Percentiles rank a stretch among this genome's conserved stretches.
Evolutionary conservation across 192 early-diverging fungal genomes (phyloP).

Genomic region (Podila verticillata): DNA sequence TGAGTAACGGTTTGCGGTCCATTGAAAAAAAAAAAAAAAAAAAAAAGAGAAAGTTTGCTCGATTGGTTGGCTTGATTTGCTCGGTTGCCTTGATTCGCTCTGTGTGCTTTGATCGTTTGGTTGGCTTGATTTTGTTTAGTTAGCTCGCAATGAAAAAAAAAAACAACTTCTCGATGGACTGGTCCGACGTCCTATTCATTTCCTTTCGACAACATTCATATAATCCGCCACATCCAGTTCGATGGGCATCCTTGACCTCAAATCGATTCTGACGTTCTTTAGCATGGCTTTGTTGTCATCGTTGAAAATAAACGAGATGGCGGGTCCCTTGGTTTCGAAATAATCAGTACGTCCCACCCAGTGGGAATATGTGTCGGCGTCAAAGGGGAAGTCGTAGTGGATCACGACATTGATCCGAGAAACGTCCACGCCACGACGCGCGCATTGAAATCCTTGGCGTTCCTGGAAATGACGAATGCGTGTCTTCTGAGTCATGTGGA

Average conservation of each 20-base stretch:
- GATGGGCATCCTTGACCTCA: constrained; percentile 81
- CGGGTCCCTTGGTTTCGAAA: constrained; percentile 99
- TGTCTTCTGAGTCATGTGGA: constrained; percentile 87
- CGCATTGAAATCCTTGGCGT: constrained; percentile 94
- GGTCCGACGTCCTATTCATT: no score
- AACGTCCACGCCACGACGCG: constrained; percentile 97
- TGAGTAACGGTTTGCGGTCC: no score
- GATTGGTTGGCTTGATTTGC: no score
- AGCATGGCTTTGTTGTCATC: constrained; percentile 80
- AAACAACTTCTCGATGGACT: no score
- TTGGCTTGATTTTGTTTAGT: no score
- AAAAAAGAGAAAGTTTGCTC: no score
- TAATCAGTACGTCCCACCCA: constrained; percentile 98
- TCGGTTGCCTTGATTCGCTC: no score
- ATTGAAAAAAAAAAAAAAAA: no score
- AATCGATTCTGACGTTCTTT: constrained; percentile 93
- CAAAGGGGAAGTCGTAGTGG: constrained; percentile 97
- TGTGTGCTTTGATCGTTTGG: no score
- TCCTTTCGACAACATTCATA: no score
- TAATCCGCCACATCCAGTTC: no score
- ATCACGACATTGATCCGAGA: constrained; percentile 99
- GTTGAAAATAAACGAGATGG: constrained; percentile 91
- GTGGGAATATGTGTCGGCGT: constrained; percentile 92
- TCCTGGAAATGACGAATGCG: constrained; percentile 91
- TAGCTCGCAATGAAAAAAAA: no score